A percentile compares a stretch with the other conserved stretches of the same genome.
phyloP scores from a whole-genome alignment of 2,329 filamentous ascomycete species.

The Westerdykella ornata region DNA sequence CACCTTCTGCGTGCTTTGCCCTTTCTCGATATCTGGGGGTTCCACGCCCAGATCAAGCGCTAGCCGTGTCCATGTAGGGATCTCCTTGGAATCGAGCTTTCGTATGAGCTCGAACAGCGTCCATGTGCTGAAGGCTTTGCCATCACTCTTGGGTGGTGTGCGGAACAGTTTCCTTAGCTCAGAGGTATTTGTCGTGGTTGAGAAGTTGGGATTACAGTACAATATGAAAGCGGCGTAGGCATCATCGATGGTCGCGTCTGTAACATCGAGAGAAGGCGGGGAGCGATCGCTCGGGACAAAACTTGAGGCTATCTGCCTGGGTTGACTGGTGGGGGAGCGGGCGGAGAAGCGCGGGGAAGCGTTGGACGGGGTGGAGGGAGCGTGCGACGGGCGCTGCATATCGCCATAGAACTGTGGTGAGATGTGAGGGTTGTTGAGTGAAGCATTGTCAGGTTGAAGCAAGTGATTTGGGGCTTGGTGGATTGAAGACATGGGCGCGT shows the following conservation, averaged over 20 bases:
- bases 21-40: conserved; percentile 71
- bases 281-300: conserved; percentile 44
- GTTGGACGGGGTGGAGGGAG: conserved; percentile 34
- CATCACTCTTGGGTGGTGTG: conserved; percentile 75
- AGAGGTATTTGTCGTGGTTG: conserved; percentile 60
- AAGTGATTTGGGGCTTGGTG: conserved; percentile 28
- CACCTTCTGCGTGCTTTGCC: conserved; percentile 86
- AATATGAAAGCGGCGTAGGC: conserved; percentile 80
- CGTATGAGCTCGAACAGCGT: conserved; percentile 70
- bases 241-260: conserved; percentile 66
- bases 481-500: conserved; percentile 31
- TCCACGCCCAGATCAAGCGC: conserved; percentile 84
- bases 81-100: conserved; percentile 70
- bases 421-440: conserved; percentile 23
- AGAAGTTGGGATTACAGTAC: conserved; percentile 80
- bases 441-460: conserved; percentile 32
- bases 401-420: conserved; percentile 34
- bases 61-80: conserved; percentile 89
- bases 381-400: conserved; percentile 33
- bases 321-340: conserved; percentile 32
- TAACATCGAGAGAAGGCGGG: conserved; percentile 63
- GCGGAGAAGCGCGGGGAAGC: conserved; percentile 36
- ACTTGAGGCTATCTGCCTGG: conserved; percentile 23
- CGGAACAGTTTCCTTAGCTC: conserved; percentile 70
- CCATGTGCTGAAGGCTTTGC: conserved; percentile 76